Conservation (phyloP, 2,329 filamentous ascomycete genomes). For the Colletotrichum tamarilloi region DNA sequence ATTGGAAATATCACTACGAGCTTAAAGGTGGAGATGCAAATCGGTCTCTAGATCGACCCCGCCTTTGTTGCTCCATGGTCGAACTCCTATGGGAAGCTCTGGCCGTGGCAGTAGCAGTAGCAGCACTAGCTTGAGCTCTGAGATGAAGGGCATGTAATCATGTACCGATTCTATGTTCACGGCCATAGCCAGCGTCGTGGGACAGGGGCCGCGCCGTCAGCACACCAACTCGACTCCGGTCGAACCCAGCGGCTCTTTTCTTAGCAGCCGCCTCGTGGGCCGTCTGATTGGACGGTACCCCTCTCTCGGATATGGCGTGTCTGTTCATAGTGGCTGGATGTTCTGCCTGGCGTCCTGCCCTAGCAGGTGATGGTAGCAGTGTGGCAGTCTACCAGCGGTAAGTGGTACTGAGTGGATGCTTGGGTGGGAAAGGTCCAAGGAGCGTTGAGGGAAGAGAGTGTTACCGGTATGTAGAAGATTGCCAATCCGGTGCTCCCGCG, state of each 20-base stretch:
- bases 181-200: neutral
- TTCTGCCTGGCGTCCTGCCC: neutral
- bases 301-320: slow-evolving; percentile 12
- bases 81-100: neutral
- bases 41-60: neutral
- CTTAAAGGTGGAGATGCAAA: neutral
- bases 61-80: neutral
- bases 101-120: neutral
- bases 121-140: slow-evolving; percentile 7
- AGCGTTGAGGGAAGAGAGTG: neutral
- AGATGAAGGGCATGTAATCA: neutral
- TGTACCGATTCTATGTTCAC: neutral
- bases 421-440: neutral
- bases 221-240: slow-evolving; percentile 15
- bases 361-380: neutral
- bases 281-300: slow-evolving; percentile 20
- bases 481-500: slow-evolving; percentile 21
- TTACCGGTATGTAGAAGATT: neutral
- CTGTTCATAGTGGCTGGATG: neutral
- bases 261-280: slow-evolving; percentile 6
- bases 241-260: slow-evolving; percentile 18
- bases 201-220: slow-evolving; percentile 8
- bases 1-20: neutral
- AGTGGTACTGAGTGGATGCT: neutral
- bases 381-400: neutral